Base-by-base conservation (phyloP, 78 protist species). In the Protostelium mycophagum region DNA sequence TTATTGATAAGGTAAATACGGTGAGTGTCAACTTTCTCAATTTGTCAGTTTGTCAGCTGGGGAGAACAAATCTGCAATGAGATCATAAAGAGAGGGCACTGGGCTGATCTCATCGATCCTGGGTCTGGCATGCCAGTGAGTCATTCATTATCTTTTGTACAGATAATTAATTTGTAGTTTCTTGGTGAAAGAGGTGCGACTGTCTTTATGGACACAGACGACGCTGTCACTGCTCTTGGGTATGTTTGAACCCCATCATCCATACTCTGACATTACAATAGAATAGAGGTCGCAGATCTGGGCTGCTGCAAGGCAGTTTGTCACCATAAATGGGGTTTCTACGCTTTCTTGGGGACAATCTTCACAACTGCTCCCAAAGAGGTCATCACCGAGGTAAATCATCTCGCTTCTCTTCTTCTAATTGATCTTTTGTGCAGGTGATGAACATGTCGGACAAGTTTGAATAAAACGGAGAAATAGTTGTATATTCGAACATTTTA, bases 81-180 rank as follows among this genome's bases (percentile, higher is more conserved):
- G 31, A 51, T 87, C 9, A 34, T 36, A 23, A 23, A 88, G 29
- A 88, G 85, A 35, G 34, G 84, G 28, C 37, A 63, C 85, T 92
- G 94, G 94, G 28, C 90, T 0, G 94, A 92, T 86, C 88, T 92
- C 37, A 92, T 92, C 51, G 94, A 92, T 38, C 94, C 94, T 1
- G 31, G 89, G 0, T 88, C 94, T 0, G 94, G 94, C 87, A 87
- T 92, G 23, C 94, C 94, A 10, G 94, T 92, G 73, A 35, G 38
- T 91, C 73, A 5, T 25, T 51, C 73, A 51, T 51, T 5, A 5
- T 25, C 16, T 51, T 51, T 16, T 16, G 16, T 51, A 5, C 73
- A 25, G 31, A 25, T 25, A 51, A 25, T 16, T 25, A 5, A 25
- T 51, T 16, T 5, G 16, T 16, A 51, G 73, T 51, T 25, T 16